Evolutionary conservation across 2,329 filamentous ascomycete species (phyloP).

Genomic region (Colletotrichum karsti): DNA sequence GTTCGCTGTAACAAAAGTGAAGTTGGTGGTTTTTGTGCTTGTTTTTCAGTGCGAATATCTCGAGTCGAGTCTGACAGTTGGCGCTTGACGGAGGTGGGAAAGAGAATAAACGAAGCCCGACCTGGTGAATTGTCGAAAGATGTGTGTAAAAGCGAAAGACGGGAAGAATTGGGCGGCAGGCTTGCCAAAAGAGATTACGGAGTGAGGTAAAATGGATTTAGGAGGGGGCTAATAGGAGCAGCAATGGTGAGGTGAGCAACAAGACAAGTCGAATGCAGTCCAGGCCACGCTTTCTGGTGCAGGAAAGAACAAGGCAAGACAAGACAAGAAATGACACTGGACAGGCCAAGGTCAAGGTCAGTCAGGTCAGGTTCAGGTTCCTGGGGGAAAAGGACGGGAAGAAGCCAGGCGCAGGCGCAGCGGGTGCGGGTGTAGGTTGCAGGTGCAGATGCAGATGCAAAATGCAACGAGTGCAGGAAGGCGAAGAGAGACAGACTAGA

Average conservation of each 20-base stretch:
- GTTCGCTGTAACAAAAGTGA: constrained; percentile 23
- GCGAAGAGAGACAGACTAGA: neutral
- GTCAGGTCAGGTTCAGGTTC: no score
- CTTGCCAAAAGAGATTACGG: constrained; percentile 8
- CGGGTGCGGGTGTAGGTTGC: neutral
- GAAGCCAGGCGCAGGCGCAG: neutral
- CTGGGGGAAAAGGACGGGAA: neutral
- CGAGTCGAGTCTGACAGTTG: neutral
- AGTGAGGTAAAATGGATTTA: neutral
- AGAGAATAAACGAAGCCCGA: constrained; percentile 19
- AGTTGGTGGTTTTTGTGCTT: neutral
- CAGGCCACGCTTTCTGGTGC: neutral
- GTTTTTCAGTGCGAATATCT: neutral
- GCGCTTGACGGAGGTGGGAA: neutral
- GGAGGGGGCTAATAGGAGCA: neutral
- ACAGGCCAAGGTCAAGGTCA: no score
- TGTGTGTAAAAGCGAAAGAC: constrained; percentile 23
- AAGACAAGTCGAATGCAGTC: neutral
- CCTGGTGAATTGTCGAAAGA: constrained; percentile 14
- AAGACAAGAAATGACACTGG: neutral
- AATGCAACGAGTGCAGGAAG: constrained; percentile 27
- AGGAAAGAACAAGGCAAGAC: neutral
- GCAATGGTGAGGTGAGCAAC: neutral
- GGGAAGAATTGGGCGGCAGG: constrained; percentile 5
- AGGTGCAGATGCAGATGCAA: neutral